Conservation (phyloP, 208 protist genomes). For the Trichomonas tenax region DNA sequence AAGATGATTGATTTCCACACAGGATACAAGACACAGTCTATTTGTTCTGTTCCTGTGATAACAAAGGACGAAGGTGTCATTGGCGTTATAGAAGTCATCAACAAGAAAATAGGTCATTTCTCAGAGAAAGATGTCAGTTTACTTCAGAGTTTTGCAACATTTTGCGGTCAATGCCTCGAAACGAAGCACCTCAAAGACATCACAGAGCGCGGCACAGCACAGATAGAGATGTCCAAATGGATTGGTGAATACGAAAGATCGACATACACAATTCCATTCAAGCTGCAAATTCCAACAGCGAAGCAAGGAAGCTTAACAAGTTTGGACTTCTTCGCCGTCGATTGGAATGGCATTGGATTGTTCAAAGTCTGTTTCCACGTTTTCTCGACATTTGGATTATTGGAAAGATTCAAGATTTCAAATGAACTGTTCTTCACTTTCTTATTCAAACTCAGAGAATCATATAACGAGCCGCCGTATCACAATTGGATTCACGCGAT, state of each 20-base stretch:
- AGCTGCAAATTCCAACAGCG: not conserved
- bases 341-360: constrained; percentile 7
- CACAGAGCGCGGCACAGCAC: not conserved
- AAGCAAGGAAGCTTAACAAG: not conserved
- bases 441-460: constrained; percentile 13
- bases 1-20: constrained; percentile 9
- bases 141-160: not conserved
- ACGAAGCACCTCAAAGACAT: not conserved
- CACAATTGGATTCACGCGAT: constrained; percentile 55
- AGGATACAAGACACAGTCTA: not conserved
- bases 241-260: not conserved
- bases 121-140: not conserved
- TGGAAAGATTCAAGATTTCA: constrained; percentile 25
- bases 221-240: not conserved
- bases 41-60: not conserved
- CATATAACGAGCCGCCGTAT: constrained; percentile 45
- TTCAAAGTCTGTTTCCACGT: not conserved
- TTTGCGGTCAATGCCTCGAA: not conserved
- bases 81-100: not conserved
- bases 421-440: constrained; percentile 14
- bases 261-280: not conserved
- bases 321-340: not conserved
- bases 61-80: not conserved
- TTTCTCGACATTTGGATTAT: constrained; percentile 18
- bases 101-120: not conserved